Evolutionary conservation across 129 eudicot species (phyloP).

Genomic region (Lonicera japonica): DNA sequence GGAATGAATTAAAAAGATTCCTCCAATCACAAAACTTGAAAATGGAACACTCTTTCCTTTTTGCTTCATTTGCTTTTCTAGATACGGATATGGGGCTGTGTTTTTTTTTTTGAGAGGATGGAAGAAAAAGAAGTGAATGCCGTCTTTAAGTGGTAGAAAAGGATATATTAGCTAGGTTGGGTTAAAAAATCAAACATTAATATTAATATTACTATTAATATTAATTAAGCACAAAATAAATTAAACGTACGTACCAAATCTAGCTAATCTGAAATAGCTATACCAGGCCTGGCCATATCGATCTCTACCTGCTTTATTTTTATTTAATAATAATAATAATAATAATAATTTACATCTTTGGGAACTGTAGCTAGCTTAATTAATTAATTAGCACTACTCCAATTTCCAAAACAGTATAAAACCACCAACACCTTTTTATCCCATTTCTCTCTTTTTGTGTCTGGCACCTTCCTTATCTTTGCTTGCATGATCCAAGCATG

Average conservation of each 20-base stretch:
- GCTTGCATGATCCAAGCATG: conserved; percentile 11
- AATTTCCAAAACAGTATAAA: conserved; percentile 34
- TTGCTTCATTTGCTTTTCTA: conserved; percentile 35
- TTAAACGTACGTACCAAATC: too few relatives aligned
- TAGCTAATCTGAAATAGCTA: conserved; percentile 17
- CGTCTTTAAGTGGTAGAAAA: conserved; percentile 32
- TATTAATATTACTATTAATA: too few relatives aligned
- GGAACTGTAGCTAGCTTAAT: conserved; percentile 64
- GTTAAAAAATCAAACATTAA: conserved; percentile 33
- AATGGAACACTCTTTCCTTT: conserved; percentile 23
- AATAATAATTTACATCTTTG: conserved; percentile 29
- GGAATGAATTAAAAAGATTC: conserved; percentile 46
- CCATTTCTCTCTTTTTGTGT: conserved; percentile 1
- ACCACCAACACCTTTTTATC: conserved; percentile 13
- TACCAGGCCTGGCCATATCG: too few relatives aligned
- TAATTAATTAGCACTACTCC: conserved; percentile 22
- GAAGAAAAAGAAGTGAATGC: conserved; percentile 26
- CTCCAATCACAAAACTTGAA: conserved; percentile 82
- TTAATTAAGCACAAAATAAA: conserved; percentile 19
- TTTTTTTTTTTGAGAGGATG: conserved; percentile 12
- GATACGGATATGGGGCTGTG: conserved; percentile 50
- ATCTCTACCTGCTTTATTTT: conserved; percentile 17
- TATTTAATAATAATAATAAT: too few relatives aligned
- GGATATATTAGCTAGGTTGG: too few relatives aligned
- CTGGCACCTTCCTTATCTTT: conserved; percentile 5